These are phyloP conservation scores for Saprolegnia diclina DNA, from an alignment of 352 stramenopile genomes.

Conservation along the genomic window DNA sequence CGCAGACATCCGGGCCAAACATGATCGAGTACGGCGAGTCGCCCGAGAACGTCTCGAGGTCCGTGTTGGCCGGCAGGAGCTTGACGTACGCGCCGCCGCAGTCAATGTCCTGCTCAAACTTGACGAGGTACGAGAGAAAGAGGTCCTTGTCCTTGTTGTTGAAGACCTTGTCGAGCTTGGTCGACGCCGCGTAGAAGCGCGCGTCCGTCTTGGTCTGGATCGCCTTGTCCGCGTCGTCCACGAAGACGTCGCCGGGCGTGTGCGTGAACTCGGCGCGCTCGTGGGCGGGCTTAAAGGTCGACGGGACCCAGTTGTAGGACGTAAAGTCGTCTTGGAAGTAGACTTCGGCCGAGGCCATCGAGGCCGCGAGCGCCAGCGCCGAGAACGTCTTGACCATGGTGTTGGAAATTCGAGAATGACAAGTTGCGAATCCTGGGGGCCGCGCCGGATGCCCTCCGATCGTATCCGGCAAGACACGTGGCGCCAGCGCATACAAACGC, in stretches of 20 bases:
- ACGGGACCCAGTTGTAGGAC: conserved; percentile 86
- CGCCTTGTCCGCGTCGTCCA: conserved; percentile 86
- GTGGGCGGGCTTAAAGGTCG: conserved; percentile 89
- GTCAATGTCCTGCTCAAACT: conserved; percentile 98
- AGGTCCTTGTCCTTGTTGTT: conserved; percentile 89
- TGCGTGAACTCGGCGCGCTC: conserved; percentile 95
- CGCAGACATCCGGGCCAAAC: conserved; percentile 99
- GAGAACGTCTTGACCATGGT: conserved; percentile 24
- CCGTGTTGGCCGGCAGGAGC: conserved; percentile 89
- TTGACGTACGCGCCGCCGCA: conserved; percentile 99
- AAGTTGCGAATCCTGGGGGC: not conserved
- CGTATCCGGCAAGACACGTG: not conserved
- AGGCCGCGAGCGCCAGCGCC: conserved; percentile 9
- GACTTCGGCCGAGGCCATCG: conserved; percentile 48
- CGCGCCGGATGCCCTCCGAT: not conserved
- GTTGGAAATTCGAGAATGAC: not conserved
- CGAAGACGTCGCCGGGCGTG: conserved; percentile 90
- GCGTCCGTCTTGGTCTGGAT: conserved; percentile 94
- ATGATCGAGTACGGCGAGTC: conserved; percentile 96
- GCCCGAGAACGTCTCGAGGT: conserved; percentile 91
- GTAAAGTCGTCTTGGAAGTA: conserved; percentile 94
- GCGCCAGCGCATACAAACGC: not conserved
- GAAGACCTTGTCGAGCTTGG: conserved; percentile 84
- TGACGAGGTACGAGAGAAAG: conserved; percentile 95
- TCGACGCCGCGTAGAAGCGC: conserved; percentile 96